Evolutionary conservation across 2,329 filamentous ascomycete species (phyloP), one percentile per base, ranked within the genome.

Genomic region (Pseudogymnoascus sp.): DNA sequence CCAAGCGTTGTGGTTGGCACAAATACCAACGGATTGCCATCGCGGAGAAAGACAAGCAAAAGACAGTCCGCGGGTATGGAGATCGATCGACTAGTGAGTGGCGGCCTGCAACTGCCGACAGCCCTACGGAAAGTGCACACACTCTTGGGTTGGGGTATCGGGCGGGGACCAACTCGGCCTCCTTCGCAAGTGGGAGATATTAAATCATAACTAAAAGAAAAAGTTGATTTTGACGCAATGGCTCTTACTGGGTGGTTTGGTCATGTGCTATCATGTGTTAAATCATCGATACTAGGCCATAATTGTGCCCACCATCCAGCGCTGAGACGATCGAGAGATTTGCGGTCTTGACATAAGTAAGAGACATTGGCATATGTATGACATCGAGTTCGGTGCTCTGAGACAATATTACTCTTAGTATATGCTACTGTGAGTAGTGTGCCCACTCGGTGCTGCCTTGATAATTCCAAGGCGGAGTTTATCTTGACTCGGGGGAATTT

Each of bases 281-380:
- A 52, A 55, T 55, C 27, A 55, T 55, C 45, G 45, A 52, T 52
- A 55, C 45, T 55, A 55, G 45, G 42, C 42, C 42, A 48, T 48
- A 18, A 48, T 12, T 55, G 12, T 55, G 45, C 18, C 45, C 27
- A 55, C 45, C 45, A 18, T 12, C 4, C n/a, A 55, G 27, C 45
- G 27, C 31, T 33, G 31, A 18, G 27, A 18, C n/a, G 45, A 10
- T 27, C n/a, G 27, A 55, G 27, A 55, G 15, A 15, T 18, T 7
- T 15, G 8, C n/a, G 15, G 27, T 33, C 27, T 55, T 55, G 45
- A 55, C 45, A 55, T 55, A 55, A 52, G 45, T 52, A 10, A 18
- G 27, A 52, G 45, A 55, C 45, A 52, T 52, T 55, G 45, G 45
- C 45, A 55, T n/a, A 55, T 33, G 48, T 55, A 55, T 55, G 48